A percentile compares a stretch with the other conserved stretches of the same genome.
Conservation (phyloP, 495 filamentous ascomycete genomes). For the Penicillium nucicola region DNA sequence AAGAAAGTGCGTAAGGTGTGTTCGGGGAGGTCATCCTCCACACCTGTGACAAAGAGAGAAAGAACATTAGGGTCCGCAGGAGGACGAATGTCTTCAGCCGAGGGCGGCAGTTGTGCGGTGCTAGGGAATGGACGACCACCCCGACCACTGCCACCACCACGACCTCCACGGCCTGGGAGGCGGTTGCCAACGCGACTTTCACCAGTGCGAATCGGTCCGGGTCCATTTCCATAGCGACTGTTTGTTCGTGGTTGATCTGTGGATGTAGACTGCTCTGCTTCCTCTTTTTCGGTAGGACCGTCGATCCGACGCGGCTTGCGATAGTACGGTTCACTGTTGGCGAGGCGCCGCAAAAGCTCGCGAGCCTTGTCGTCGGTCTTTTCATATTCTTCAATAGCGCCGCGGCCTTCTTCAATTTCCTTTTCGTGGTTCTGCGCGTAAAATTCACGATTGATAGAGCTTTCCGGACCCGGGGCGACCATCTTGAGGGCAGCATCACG, state of each 20-base stretch:
- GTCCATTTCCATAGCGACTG: constrained; percentile 45
- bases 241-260: constrained; percentile 29
- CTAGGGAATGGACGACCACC: constrained; percentile 63
- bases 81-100: constrained; percentile 76
- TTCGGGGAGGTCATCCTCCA: constrained; percentile 95
- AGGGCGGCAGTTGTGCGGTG: constrained; percentile 71
- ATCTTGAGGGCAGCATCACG: constrained; percentile 98
- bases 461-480: constrained; percentile 86
- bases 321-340: constrained; percentile 92
- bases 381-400: constrained; percentile 82
- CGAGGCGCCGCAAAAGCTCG: constrained; percentile 79
- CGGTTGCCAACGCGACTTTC: constrained; percentile 39
- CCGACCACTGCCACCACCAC: constrained; percentile 42
- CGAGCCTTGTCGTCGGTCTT: constrained; percentile 95
- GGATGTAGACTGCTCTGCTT: constrained; percentile 20
- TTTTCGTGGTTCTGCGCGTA: constrained; percentile 96
- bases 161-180: constrained; percentile 38
- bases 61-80: constrained; percentile 80
- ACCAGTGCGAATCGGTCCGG: constrained; percentile 66
- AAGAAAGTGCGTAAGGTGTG: constrained; percentile 89
- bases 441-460: constrained; percentile 91
- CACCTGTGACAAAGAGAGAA: constrained; percentile 88
- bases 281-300: constrained; percentile 41
- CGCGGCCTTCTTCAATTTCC: constrained; percentile 87
- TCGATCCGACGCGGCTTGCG: constrained; percentile 73